phyloP scores from a whole-genome alignment of 257 asterid species.

The Thymus mandschuricus region DNA sequence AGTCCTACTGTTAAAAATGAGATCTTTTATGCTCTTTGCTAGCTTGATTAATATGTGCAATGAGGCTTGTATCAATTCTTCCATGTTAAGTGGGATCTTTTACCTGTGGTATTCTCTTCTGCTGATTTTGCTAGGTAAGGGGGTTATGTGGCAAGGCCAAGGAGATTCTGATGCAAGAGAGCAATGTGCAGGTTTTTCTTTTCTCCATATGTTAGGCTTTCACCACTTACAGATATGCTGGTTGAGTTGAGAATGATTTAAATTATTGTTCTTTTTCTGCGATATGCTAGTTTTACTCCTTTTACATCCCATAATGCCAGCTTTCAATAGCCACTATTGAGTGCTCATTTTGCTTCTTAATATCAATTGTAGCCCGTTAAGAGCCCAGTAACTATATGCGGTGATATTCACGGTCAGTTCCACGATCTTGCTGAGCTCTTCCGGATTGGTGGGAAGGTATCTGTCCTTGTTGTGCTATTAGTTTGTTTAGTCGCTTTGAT shows the following conservation, averaged over 20 bases:
- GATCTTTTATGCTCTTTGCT: background rate
- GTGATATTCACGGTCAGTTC: constrained; percentile 90
- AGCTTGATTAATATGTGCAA: background rate
- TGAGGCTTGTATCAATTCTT: constrained; percentile 12
- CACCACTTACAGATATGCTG: background rate
- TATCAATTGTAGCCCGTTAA: constrained; percentile 70
- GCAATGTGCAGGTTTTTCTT: constrained; percentile 70
- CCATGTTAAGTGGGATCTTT: background rate
- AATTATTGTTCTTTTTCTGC: background rate
- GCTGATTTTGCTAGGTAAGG: constrained; percentile 52
- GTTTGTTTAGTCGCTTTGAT: background rate
- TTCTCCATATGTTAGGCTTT: background rate
- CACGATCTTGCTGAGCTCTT: constrained; percentile 91
- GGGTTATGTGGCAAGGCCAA: constrained; percentile 75
- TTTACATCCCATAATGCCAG: constrained; percentile 6
- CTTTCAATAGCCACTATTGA: constrained; percentile 1
- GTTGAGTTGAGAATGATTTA: constrained; percentile 12
- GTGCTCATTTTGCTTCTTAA: constrained; percentile 11
- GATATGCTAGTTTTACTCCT: constrained; percentile 16
- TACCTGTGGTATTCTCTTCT: constrained; percentile 14
- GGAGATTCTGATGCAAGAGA: constrained; percentile 76
- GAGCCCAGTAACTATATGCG: constrained; percentile 91
- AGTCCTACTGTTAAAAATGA: background rate
- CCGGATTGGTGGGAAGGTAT: constrained; percentile 83
- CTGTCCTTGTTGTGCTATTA: constrained; percentile 16